Conservation (phyloP, 163 green algal genomes). For the Picocystis sp. region DNA sequence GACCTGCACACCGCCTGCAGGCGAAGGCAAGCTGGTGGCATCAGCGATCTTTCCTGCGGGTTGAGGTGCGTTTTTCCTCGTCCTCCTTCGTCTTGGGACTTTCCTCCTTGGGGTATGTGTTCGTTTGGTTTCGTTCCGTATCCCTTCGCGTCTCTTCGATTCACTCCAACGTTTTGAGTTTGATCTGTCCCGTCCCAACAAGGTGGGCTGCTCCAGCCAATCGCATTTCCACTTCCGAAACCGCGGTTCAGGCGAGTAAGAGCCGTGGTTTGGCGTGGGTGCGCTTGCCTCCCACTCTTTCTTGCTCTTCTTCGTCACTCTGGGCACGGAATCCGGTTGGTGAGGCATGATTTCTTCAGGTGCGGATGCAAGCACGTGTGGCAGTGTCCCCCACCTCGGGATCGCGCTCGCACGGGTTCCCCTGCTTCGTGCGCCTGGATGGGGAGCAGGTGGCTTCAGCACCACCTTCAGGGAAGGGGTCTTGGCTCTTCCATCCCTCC, state of each 20-base stretch:
- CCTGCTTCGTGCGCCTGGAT: no score
- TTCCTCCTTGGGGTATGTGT: background rate
- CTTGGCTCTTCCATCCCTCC: no score
- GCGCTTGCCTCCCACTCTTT: background rate
- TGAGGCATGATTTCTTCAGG: constrained; percentile 6
- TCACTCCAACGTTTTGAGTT: background rate
- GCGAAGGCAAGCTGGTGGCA: background rate
- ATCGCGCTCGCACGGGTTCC: background rate
- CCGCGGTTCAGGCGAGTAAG: no score
- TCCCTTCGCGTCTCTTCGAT: background rate
- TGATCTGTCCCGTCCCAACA: constrained; percentile 5
- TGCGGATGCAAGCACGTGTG: constrained; percentile 6
- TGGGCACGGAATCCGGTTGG: no score
- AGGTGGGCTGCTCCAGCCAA: background rate
- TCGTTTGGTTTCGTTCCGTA: background rate
- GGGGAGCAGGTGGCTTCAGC: no score
- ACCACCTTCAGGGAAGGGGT: no score
- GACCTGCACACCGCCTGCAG: background rate
- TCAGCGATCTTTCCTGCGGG: background rate
- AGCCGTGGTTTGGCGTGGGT: background rate
- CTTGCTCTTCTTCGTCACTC: constrained; percentile 4
- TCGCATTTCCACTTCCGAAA: constrained; percentile 4
- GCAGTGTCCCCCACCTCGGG: background rate
- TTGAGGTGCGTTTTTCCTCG: background rate
- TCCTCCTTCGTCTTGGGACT: background rate